Evolutionary conservation across 768 basidiomycete species (phyloP), one percentile per base, ranked within the genome.

Genomic region (Panaeolus cyanescens): DNA sequence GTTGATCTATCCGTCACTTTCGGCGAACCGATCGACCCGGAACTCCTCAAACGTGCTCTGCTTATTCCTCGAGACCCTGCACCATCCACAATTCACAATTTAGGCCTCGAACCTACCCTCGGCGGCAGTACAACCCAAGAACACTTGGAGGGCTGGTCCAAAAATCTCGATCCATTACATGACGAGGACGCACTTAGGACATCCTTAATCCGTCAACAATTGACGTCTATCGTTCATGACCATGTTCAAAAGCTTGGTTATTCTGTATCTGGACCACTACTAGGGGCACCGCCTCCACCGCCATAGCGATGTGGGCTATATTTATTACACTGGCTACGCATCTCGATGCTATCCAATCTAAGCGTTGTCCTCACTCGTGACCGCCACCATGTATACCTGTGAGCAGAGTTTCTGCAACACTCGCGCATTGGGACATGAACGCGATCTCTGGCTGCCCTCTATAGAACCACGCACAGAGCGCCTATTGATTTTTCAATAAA

Each of bases 1-100:
- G 77, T 85, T 12, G 77, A 77, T 33, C 79, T 97, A 33, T 86
- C 85, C 65, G 82, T 98, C 56, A 88, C 91, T 0, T 90, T 96
- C 67, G 96, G 95, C 20, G 75, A 85, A 37, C 93, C 94, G 1
- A 76, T 96, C 54, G 79, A 83, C 22, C 61, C 76, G 0, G 72
- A 77, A 31, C 72, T 75, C 60, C 61, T 69, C n/a, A 53, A 32
- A 25, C 59, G 58, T n/a, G 61, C 62, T 15, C 62, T 70, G 55
- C 34, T 25, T 19, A 33, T 67, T 59, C 50, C 56, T 13, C 40
- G 54, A 30, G 59, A 63, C 56, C 33, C 61, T 4, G 55, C 61
- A 37, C 9, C 30, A 4, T 57, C 64, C 54, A 54, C 22, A 31
- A 56, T 57, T 32, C 60, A 58, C 20, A 32, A 61, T 20, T 25